Evolutionary conservation across 2,329 filamentous ascomycete species (phyloP).

Genomic region (Sphaerulina vaccinii): DNA sequence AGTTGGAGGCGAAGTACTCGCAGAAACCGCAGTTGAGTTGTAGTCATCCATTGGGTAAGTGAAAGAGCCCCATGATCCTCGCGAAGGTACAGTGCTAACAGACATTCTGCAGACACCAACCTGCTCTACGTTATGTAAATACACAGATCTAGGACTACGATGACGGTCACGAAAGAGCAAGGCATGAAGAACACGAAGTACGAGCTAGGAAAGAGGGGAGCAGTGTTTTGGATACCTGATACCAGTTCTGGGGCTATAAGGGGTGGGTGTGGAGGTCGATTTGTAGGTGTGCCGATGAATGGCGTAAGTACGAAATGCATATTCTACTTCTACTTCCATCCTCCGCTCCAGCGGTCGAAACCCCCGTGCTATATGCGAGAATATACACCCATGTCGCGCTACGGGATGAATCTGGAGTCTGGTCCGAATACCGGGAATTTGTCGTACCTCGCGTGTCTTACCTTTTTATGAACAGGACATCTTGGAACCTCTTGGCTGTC

Average conservation of each 20-base stretch:
- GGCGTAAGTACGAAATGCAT: no score
- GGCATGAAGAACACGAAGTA: not conserved
- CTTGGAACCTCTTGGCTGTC: no score
- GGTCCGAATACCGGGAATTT: no score
- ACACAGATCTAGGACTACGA: not conserved
- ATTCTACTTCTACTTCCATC: no score
- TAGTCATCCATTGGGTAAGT: constrained; percentile 89
- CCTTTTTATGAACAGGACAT: no score
- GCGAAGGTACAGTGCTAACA: constrained; percentile 12
- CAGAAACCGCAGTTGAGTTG: constrained; percentile 97
- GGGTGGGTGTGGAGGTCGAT: no score
- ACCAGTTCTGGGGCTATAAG: not conserved
- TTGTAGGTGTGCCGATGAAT: not conserved
- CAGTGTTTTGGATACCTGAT: not conserved
- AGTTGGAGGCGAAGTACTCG: constrained; percentile 79
- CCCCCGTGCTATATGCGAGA: no score
- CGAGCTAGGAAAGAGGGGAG: not conserved
- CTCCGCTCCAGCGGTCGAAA: no score
- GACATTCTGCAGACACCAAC: constrained; percentile 40
- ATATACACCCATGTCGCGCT: no score
- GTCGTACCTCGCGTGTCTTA: no score
- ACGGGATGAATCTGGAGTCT: no score
- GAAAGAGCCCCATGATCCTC: not conserved
- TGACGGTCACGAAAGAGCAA: constrained; percentile 8
- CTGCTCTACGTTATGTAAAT: constrained; percentile 47